phyloP scores from a whole-genome alignment of 2,329 filamentous ascomycete species.

The Ophiosphaerella korrae region DNA sequence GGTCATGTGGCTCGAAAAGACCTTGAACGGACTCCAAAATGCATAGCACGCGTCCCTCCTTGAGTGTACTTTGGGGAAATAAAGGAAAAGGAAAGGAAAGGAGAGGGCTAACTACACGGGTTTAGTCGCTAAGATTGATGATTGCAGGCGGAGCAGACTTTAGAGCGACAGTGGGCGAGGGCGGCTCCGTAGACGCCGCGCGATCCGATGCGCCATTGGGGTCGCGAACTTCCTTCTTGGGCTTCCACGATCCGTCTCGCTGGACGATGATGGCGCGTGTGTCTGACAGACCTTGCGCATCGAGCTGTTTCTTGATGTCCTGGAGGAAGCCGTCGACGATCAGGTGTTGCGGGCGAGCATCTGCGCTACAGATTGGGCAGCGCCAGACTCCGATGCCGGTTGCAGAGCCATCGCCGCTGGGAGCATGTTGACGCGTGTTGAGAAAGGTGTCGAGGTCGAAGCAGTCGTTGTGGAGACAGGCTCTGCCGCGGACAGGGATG shows the following conservation, averaged over 20 bases:
- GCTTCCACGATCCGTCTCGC: conserved; percentile 68
- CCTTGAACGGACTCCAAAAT: no score
- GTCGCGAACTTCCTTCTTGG: conserved; percentile 44
- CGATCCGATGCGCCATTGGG: conserved; percentile 8
- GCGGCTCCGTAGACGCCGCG: not conserved
- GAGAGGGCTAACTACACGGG: no score
- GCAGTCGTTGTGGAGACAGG: conserved; percentile 81
- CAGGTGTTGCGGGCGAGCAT: conserved; percentile 76
- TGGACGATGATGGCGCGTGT: conserved; percentile 67
- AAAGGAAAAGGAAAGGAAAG: no score
- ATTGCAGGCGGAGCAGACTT: conserved; percentile 1
- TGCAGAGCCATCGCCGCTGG: conserved; percentile 38
- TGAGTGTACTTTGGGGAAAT: no score
- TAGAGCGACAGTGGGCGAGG: not conserved
- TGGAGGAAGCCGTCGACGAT: conserved; percentile 75
- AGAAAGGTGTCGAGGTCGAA: conserved; percentile 90
- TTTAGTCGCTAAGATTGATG: conserved; percentile 19
- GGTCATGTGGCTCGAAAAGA: no score
- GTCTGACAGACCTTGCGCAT: conserved; percentile 53
- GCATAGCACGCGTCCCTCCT: no score
- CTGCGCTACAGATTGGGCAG: conserved; percentile 80
- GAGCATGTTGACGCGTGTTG: conserved; percentile 36
- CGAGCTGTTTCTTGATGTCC: conserved; percentile 64
- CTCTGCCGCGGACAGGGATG: conserved; percentile 70
- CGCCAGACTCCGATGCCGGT: conserved; percentile 79